Evolutionary conservation across 169 alveolate genomes (phyloP), one percentile per base, ranked within the genome.

Genomic region (Toxoplasma gondii): DNA sequence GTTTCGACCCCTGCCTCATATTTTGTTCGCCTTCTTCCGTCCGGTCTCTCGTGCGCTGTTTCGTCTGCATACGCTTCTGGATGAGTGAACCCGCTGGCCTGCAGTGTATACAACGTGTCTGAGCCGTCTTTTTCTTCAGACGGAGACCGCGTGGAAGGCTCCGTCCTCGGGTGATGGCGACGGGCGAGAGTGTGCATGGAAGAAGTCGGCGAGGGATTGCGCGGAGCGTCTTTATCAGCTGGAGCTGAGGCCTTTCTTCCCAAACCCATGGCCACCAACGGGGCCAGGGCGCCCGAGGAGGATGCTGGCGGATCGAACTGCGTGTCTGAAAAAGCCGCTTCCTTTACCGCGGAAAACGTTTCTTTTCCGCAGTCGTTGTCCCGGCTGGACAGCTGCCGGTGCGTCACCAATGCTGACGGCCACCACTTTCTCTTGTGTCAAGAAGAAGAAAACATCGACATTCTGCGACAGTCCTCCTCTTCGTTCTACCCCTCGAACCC

Each of bases 321-420:
- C 29, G 74, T 64, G 1, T 31, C 74, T 64, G 74, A 64, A 64
- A 27, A 16, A 64, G 74, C n/a, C 74, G 74, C 7, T 31, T 64
- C 74, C 74, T 16, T 64, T 10, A 1, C 74, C 58, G 58, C 58
- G 12, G 22, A 49, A 4, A 19, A 10, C 22, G n/a, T 19, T 1
- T 1, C 74, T 1, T 64, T 27, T 19, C 34, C n/a, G 74, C 74
- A 16, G 1, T 64, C 74, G 7, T 19, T 27, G 34, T 4, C 74
- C 29, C 74, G 24, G 4, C n/a, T 64, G 31, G 74, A 64, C 31
- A 64, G 34, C 34, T 64, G 74, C 74, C 74, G 74, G 34, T 64
- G 74, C 74, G 74, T 64, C 74, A 64, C 74, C 9, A 64, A 64
- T 64, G 74, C 74, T 64, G 74, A 64, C n/a, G 74, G 74, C 74